Percentiles rank a stretch among this genome's conserved stretches.
These are phyloP conservation scores for Talaromyces proteolyticus DNA, from an alignment of 495 filamentous ascomycete genomes.

Conservation along the genomic window DNA sequence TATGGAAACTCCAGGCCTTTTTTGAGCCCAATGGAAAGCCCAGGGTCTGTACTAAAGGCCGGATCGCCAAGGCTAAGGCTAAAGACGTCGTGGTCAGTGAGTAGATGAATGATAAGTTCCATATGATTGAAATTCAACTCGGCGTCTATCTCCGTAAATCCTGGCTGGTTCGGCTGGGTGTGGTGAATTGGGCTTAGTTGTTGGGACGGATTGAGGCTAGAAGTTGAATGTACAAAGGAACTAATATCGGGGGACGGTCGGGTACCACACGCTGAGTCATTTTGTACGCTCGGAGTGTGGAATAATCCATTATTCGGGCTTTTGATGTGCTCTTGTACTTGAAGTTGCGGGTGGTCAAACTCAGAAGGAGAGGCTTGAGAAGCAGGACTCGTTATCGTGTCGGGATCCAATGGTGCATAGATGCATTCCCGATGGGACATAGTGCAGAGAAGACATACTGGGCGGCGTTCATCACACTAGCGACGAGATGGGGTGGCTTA, in stretches of 20 bases:
- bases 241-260: not conserved
- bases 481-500: not conserved
- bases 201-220: not conserved
- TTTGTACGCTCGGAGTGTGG: not conserved
- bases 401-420: slow-evolving; percentile 7
- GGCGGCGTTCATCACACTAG: slow-evolving; percentile 20
- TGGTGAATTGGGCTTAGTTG: slow-evolving; percentile 2
- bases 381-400: not conserved
- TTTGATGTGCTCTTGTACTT: not conserved
- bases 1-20: slow-evolving; percentile 22
- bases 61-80: slow-evolving; percentile 1
- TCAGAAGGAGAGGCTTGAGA: not conserved
- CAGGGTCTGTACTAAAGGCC: not conserved
- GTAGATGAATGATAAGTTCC: slow-evolving; percentile 18
- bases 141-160: not conserved
- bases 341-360: not conserved
- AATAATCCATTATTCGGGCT: not conserved
- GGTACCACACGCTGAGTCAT: not conserved
- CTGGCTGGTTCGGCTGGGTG: not conserved
- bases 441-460: slow-evolving; percentile 16
- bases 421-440: slow-evolving; percentile 15
- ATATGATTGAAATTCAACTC: slow-evolving; percentile 17
- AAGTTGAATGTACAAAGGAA: not conserved
- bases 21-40: not conserved
- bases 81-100: slow-evolving; percentile 10